Evolutionary conservation across 768 basidiomycete species (phyloP).

Genomic region (Lactarius indigo): DNA sequence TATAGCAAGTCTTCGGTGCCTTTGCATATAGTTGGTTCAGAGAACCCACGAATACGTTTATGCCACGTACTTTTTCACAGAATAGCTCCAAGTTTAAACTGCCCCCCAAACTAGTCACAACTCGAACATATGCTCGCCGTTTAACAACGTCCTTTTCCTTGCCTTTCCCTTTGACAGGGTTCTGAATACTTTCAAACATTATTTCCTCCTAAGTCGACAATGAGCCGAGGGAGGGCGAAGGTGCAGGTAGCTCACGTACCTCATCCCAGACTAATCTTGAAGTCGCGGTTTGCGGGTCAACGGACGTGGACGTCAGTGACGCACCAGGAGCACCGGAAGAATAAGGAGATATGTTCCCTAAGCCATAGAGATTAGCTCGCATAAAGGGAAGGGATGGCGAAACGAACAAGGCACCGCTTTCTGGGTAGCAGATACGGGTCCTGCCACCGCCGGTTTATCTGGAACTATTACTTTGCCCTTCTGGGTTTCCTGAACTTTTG

Average conservation of each 20-base stretch:
- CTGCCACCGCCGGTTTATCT: slow-evolving; percentile 29
- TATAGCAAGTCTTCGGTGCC: slow-evolving; percentile 99
- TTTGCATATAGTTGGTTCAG: slow-evolving; percentile 30
- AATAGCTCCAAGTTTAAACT: slow-evolving; percentile 81
- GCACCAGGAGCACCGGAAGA: slow-evolving; percentile 89
- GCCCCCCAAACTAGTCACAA: slow-evolving; percentile 87
- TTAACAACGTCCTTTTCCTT: slow-evolving; percentile 94
- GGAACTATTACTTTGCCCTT: slow-evolving; percentile 35
- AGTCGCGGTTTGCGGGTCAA: slow-evolving; percentile 67
- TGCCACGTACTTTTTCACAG: slow-evolving; percentile 70
- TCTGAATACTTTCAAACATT: slow-evolving; percentile 94
- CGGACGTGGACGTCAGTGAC: slow-evolving; percentile 88
- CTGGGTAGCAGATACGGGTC: slow-evolving; percentile 25
- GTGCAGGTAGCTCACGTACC: slow-evolving; percentile 35
- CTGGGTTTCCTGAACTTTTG: slow-evolving; percentile 30
- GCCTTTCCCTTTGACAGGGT: slow-evolving; percentile 75
- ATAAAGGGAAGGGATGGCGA: not conserved
- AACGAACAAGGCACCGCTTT: slow-evolving; percentile 57
- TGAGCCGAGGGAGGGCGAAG: not conserved
- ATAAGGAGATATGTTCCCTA: slow-evolving; percentile 91
- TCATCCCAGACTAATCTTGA: slow-evolving; percentile 95
- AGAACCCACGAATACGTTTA: slow-evolving; percentile 5
- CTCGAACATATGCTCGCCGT: slow-evolving; percentile 91
- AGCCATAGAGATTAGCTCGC: slow-evolving; percentile 6
- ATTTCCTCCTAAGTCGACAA: slow-evolving; percentile 69